phyloP scores from a whole-genome alignment of 2,329 filamentous ascomycete species.

The Didymella lethalis region DNA sequence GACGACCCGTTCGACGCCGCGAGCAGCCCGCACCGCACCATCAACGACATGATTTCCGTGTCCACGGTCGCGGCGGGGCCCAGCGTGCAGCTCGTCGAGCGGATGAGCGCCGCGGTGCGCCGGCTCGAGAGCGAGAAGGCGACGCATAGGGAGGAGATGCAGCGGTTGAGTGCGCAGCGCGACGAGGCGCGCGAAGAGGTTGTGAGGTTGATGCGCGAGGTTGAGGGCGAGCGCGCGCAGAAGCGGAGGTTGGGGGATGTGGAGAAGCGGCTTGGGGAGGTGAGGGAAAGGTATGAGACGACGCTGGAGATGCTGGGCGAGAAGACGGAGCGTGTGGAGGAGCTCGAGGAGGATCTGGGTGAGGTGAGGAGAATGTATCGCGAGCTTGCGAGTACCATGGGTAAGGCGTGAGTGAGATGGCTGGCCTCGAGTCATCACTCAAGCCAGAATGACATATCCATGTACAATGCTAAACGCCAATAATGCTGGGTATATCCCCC shows the following conservation, averaged over 20 bases:
- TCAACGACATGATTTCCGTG: slow-evolving; percentile 79
- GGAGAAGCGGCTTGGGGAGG: slow-evolving; percentile 70
- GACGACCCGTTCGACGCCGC: slow-evolving; percentile 63
- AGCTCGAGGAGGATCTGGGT: slow-evolving; percentile 84
- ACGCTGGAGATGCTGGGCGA: slow-evolving; percentile 94
- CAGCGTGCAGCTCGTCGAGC: slow-evolving; percentile 92
- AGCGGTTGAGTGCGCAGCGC: slow-evolving; percentile 79
- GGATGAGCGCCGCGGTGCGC: slow-evolving; percentile 92
- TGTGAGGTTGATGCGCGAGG: slow-evolving; percentile 86
- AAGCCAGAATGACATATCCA: neutral
- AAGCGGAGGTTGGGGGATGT: slow-evolving; percentile 69
- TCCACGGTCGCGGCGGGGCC: slow-evolving; percentile 91
- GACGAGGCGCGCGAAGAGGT: slow-evolving; percentile 93
- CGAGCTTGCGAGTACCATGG: slow-evolving; percentile 84
- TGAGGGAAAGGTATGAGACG: slow-evolving; percentile 84
- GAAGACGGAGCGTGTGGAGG: slow-evolving; percentile 94
- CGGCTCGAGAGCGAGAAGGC: slow-evolving; percentile 92
- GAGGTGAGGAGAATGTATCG: slow-evolving; percentile 97
- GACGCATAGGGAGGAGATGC: slow-evolving; percentile 84
- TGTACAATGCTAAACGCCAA: slow-evolving; percentile 11
- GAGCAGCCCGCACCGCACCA: slow-evolving; percentile 71
- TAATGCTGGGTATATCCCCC: slow-evolving; percentile 20
- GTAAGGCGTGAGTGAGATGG: neutral
- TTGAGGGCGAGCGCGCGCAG: slow-evolving; percentile 72
- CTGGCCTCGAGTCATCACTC: no score